phyloP scores from a whole-genome alignment of 1,284 basidiomycete species.

The Malassezia dermatis region DNA sequence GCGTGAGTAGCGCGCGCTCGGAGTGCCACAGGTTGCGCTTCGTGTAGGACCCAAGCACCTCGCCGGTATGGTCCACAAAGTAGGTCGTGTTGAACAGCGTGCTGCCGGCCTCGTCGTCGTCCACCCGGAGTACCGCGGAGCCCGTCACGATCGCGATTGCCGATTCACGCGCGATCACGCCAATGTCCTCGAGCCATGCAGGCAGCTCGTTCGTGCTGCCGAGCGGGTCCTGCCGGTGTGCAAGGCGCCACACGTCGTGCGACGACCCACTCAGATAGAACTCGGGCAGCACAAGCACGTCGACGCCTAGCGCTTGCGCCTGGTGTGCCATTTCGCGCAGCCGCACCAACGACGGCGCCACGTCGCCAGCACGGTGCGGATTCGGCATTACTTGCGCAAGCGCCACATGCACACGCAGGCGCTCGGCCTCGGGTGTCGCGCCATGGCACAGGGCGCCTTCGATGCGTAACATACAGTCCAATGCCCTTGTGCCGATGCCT shows the following conservation, averaged over 20 bases:
- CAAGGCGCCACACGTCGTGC: conserved; percentile 25
- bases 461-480: neutral
- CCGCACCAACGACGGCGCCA: neutral
- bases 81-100: conserved; percentile 43
- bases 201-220: neutral
- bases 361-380: neutral
- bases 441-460: conserved; percentile 5
- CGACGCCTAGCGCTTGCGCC: conserved; percentile 20
- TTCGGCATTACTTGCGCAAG: conserved; percentile 21
- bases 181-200: neutral
- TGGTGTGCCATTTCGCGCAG: neutral
- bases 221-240: neutral
- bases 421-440: neutral
- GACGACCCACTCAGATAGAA: conserved; percentile 42
- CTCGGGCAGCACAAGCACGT: conserved; percentile 42
- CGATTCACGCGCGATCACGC: conserved; percentile 20
- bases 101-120: conserved; percentile 16
- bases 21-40: conserved; percentile 46
- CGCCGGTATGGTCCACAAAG: conserved; percentile 30
- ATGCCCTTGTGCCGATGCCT: neutral
- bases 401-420: conserved; percentile 12
- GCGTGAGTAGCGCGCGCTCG: conserved; percentile 29
- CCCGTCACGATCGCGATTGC: conserved; percentile 43
- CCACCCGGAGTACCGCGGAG: conserved; percentile 31
- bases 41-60: conserved; percentile 33